Base-by-base conservation (phyloP, 345 rosid genomes). In the Kernera saxatilis region DNA sequence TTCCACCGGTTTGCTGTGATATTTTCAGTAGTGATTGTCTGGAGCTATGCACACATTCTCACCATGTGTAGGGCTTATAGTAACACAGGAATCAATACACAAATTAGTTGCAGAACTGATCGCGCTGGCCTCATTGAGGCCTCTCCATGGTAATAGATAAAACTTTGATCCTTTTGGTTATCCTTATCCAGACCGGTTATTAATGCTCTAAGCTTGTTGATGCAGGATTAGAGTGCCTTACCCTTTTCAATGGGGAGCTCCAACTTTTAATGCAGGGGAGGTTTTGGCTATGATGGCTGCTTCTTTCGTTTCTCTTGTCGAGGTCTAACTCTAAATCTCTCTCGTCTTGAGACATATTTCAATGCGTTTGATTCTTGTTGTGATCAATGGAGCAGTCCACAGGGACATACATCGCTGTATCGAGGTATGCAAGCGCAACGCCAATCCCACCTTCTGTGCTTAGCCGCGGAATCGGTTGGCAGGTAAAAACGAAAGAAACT, bases 221-320 rank as follows among this genome's bases (percentile, higher is more conserved):
- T 82, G 63, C 74, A 92, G 96, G 98, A 90, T 92, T 73, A 80
- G 96, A 78, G 84, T 90, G 58, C 98, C 98, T 46, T 90, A 88
- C 79, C 98, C 98, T 54, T 85, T 90, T 80, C 98, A 92, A 76
- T 92, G 96, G 96, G 98, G 98, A 76, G 83, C 89, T 63, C 98
- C 98, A 44, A 78, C 95, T 11, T 92, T 92, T 52, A 84, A 92
- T 78, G 98, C 98, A 8, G 98, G 96, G 52, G 98, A 92, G 67
- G 70, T 84, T 53, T 90, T 92, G 57, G 96, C 96, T 22, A 90
- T 92, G 96, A 92, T 92, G 98, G 85, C 86, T 65, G 67, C 84
- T 79, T 92, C 98, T 27, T 90, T 92, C 51, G 95, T 85, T 17
- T 84, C 96, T 5, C 90, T 92, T 60, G 95, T 90, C 23, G 98